Base-by-base conservation (phyloP, 2,329 filamentous ascomycete species). In the Ambrosiella beaveri region DNA sequence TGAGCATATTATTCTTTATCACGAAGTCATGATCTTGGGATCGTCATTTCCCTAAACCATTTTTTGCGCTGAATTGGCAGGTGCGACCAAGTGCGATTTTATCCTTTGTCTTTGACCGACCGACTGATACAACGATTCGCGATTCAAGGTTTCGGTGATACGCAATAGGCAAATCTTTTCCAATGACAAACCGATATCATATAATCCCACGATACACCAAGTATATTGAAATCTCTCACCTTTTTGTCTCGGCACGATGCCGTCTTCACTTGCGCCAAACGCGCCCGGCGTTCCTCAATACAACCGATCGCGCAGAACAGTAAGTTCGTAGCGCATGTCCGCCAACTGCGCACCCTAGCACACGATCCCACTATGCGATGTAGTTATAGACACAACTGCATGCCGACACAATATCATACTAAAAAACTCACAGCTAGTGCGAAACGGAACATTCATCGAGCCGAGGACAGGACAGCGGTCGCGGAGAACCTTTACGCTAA, bases 391-490 rank as follows among this genome's bases (percentile, higher is more conserved):
- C 27, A 27, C 27, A 27, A 27, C 27, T 27, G 27, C 27, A 27
- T 27, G 27, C 27, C 27, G 3, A 27, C 27, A 27, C 27, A 27
- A 27, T 27, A 27, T 2, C 27, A 27, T 27, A 27, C 27, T 27
- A 27, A 27, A 2, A 27, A 27, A 27, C 3, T 27, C 37, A 15
- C 66, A 84, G 80, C 82, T 89, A 77, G 76, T 94, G 61, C 84
- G 85, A 63, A 86, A 91, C 67, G 87, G 87, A 63, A 93, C 88
- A 50, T 89, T 94, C 68, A 85, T 97, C 64, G 78, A 95, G 57
- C 89, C 91, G 7, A 76, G 78, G 60, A 96, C 89, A 2, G 90
- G 91, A 65, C 86, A 95, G 70, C 86, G 89, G 62, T 79, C 88
- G 52, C 85, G 82, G 66, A 85, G 86, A 62, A 79, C 84, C 62